phyloP scores from a whole-genome alignment of 495 filamentous ascomycete species.

The Lentithecium fluviatile region DNA sequence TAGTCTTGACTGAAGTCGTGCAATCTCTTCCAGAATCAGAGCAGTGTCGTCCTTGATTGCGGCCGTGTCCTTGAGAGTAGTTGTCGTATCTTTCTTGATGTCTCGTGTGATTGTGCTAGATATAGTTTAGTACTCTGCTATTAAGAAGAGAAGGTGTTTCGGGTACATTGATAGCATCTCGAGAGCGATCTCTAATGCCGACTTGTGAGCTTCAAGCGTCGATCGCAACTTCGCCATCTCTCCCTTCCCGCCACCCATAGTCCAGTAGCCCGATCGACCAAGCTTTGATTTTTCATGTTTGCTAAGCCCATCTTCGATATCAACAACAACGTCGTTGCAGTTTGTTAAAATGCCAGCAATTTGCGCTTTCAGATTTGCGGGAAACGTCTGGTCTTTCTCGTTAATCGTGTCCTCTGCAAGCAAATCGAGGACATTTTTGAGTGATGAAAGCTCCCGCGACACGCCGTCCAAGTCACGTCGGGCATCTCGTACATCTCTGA shows the following conservation, averaged over 20 bases:
- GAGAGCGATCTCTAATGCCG: slow-evolving; percentile 9
- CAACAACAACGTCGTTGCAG: slow-evolving; percentile 6
- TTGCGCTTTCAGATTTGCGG: slow-evolving; percentile 37
- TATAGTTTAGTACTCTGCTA: not conserved
- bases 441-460: slow-evolving; percentile 51
- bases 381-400: not conserved
- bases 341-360: slow-evolving; percentile 42
- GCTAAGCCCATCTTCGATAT: slow-evolving; percentile 3
- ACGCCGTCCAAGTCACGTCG: slow-evolving; percentile 49
- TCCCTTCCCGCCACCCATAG: slow-evolving; percentile 3
- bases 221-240: slow-evolving; percentile 5
- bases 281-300: slow-evolving; percentile 6
- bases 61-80: slow-evolving; percentile 1
- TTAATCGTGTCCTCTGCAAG: slow-evolving; percentile 49
- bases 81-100: slow-evolving; percentile 9
- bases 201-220: slow-evolving; percentile 12
- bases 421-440: slow-evolving; percentile 47
- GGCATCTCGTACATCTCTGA: slow-evolving; percentile 50
- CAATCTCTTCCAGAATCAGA: slow-evolving; percentile 19
- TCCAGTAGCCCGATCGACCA: not conserved
- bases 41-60: slow-evolving; percentile 10
- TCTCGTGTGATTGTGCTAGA: slow-evolving; percentile 1
- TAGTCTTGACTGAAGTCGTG: slow-evolving; percentile 5
- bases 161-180: not conserved
- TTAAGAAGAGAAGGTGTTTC: not conserved